Percentiles rank a stretch among this genome's conserved stretches.
Conservation (phyloP, 495 filamentous ascomycete species). For the Podospora pseudopauciseta region DNA sequence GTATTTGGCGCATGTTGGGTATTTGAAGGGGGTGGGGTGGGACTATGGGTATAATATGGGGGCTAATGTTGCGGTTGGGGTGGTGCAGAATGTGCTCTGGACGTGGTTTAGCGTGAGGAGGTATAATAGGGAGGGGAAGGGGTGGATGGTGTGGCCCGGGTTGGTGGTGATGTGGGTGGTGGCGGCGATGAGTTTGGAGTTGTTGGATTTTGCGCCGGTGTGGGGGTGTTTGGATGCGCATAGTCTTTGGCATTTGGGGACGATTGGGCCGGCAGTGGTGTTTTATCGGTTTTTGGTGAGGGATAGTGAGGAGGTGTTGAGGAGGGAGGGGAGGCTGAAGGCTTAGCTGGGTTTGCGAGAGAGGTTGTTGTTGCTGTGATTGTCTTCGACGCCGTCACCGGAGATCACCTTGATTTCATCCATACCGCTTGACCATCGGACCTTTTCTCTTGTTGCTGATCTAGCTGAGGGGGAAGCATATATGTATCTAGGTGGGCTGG, state of each 20-base stretch:
- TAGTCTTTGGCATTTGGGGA: slow-evolving; percentile 92
- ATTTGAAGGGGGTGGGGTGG: slow-evolving; percentile 82
- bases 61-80: slow-evolving; percentile 80
- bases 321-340: neutral
- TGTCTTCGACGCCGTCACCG: too few species aligned
- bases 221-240: slow-evolving; percentile 86
- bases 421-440: too few species aligned
- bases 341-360: neutral
- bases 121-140: slow-evolving; percentile 53
- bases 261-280: slow-evolving; percentile 80
- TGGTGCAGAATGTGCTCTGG: slow-evolving; percentile 82
- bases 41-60: slow-evolving; percentile 98
- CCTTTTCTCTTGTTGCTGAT: too few species aligned
- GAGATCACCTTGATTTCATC: too few species aligned
- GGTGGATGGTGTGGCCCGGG: slow-evolving; percentile 89
- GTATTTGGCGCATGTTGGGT: slow-evolving; percentile 75
- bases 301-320: neutral
- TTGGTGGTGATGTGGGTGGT: slow-evolving; percentile 91
- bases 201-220: slow-evolving; percentile 89
- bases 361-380: neutral
- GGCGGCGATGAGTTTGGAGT: slow-evolving; percentile 88
- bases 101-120: slow-evolving; percentile 72
- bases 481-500: neutral
- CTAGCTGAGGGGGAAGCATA: neutral
- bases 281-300: slow-evolving; percentile 67